Percentiles rank a stretch among this genome's conserved stretches.
Conservation (phyloP, 2,329 filamentous ascomycete genomes). For the Venturia oleaginea region DNA sequence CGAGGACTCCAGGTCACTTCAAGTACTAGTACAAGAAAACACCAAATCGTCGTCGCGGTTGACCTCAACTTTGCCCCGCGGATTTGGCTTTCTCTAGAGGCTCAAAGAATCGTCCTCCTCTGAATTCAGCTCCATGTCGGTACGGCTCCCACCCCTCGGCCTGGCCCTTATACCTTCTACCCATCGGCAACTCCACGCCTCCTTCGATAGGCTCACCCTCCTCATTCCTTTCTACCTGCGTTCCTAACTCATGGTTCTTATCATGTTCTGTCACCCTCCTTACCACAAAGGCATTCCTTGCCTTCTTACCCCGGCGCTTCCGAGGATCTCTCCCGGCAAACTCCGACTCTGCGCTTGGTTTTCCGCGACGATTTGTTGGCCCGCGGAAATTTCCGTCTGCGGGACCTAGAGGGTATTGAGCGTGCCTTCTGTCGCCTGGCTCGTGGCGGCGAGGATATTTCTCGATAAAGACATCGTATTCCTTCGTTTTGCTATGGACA, state of each 20-base stretch:
- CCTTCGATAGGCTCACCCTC: neutral
- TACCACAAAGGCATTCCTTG: neutral
- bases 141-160: neutral
- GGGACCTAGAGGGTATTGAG: conserved; percentile 1
- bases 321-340: neutral
- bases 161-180: neutral
- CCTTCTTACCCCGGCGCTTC: neutral
- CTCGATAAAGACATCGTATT: neutral
- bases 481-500: neutral
- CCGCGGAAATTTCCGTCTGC: neutral
- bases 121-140: neutral
- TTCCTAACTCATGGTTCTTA: neutral
- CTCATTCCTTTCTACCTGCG: neutral
- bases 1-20: too few relatives aligned
- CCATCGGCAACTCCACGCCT: neutral
- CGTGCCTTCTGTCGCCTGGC: neutral
- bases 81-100: neutral
- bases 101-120: neutral
- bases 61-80: neutral
- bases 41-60: neutral
- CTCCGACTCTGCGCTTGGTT: neutral
- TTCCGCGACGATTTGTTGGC: neutral
- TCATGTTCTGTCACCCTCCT: conserved; percentile 1
- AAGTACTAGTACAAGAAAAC: too few relatives aligned
- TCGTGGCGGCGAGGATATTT: neutral